Evolutionary conservation across 805 yeast species (phyloP), one percentile per base, ranked within the genome.

Genomic region (Schizosaccharomyces cryophilus): DNA sequence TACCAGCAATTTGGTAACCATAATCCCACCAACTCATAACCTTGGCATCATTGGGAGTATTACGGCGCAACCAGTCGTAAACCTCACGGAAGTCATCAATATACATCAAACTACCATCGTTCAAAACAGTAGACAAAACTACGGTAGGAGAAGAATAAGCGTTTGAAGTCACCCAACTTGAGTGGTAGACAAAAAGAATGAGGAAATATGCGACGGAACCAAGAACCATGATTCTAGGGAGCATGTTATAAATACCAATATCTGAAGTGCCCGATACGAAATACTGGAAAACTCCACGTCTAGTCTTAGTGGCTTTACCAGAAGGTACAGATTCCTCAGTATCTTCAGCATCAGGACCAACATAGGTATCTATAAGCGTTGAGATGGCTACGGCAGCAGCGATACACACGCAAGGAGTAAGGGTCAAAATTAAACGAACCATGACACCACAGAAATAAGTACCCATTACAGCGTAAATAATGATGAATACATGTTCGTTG

Each of bases 11-110:
- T 76, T 93, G 99, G 73, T 93, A 93, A 61, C 99, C 99, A 70
- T 94, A 94, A 76, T 94, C 98, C 99, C 99, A 93, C 98, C 99
- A 93, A 11, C 96, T 84, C 84, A 94, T 87, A 64, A 93, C 85
- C 72, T 86, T 89, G 42, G 96, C 85, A 70, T 93, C 97, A 71
- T 93, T 96, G 2, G 85, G 82, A 0, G 98, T 93, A 74, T 93
- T 93, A 95, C 90, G 89, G 69, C 98, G 82, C 67, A 93, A 77
- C 98, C 98, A 93, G 72, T 90, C 93, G 75, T 93, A 93, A 11
- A 97, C 98, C 76, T 93, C 99, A 74, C 99, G 82, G 77, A 84
- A 93, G 73, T 93, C 99, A 72, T 93, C 99, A 69, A 93, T 93
- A 66, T 90, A 74, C 63, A 78, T 77, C 66, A 80, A 83, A 19